These are phyloP conservation scores for Euphorbia corollata DNA, from an alignment of 441 rosid species.

Conservation along the genomic window DNA sequence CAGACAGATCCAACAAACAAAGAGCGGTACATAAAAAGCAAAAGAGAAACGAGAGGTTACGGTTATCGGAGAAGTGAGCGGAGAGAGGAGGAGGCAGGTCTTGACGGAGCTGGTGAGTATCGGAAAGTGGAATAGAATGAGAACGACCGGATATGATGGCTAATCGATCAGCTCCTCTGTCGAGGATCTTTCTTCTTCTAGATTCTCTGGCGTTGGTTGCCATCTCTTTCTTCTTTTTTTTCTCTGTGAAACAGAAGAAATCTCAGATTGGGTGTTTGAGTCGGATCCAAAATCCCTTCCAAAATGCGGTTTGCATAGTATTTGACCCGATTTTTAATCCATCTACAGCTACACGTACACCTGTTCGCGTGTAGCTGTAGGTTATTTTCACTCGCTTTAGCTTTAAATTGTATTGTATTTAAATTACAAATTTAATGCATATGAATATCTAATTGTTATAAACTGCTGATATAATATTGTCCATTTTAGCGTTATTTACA, in stretches of 20 bases:
- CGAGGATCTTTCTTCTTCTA: conserved; percentile 68
- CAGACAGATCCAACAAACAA: neutral
- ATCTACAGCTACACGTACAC: too few species aligned
- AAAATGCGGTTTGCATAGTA: too few species aligned
- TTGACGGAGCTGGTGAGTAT: neutral
- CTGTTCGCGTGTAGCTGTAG: too few species aligned
- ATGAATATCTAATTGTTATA: too few species aligned
- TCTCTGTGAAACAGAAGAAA: neutral
- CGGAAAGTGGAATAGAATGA: conserved; percentile 28
- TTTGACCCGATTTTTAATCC: too few species aligned
- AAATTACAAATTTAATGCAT: too few species aligned
- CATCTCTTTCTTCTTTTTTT: conserved; percentile 26
- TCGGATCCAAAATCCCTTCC: neutral
- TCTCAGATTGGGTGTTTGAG: neutral
- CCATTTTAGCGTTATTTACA: too few species aligned
- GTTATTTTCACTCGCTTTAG: too few species aligned
- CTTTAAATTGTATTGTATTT: too few species aligned
- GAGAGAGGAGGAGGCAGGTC: conserved; percentile 22
- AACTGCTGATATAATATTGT: too few species aligned
- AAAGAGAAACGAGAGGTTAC: conserved; percentile 5
- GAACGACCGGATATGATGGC: conserved; percentile 64
- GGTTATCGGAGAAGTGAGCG: conserved; percentile 29
- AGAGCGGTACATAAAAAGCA: neutral
- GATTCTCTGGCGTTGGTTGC: conserved; percentile 61
- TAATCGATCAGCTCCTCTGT: conserved; percentile 79